Percentiles rank a stretch among this genome's conserved stretches.
Conservation (phyloP, 768 basidiomycete genomes). For the Lactarius hengduanensis region DNA sequence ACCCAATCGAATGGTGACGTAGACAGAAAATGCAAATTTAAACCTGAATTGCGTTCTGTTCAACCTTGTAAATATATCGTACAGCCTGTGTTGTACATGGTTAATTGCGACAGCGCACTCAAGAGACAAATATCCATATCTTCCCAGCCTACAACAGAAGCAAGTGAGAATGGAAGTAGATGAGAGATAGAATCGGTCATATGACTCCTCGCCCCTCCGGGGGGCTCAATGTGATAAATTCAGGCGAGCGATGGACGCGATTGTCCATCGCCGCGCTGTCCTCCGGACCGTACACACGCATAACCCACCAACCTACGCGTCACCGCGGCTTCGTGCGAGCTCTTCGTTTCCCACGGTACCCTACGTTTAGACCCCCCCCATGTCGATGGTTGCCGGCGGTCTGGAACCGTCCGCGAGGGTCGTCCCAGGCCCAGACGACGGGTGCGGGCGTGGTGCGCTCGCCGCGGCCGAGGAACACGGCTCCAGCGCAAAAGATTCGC, state of each 20-base stretch:
- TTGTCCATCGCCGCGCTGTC: too few relatives aligned
- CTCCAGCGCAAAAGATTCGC: background rate
- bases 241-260: too few relatives aligned
- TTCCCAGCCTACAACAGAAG: too few relatives aligned
- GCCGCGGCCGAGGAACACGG: background rate
- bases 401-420: too few relatives aligned
- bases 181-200: too few relatives aligned
- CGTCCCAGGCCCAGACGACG: too few relatives aligned
- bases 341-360: background rate
- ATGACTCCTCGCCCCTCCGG: too few relatives aligned
- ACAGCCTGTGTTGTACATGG: background rate
- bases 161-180: too few relatives aligned
- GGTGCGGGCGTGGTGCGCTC: too few relatives aligned
- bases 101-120: background rate
- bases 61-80: background rate
- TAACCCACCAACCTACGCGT: too few relatives aligned
- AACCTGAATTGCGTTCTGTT: background rate
- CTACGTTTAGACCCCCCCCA: background rate
- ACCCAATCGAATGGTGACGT: background rate
- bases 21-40: background rate
- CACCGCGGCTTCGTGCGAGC: background rate
- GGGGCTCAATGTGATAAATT: too few relatives aligned
- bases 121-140: background rate
- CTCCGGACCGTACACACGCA: too few relatives aligned
- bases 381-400: background rate